phyloP scores from a whole-genome alignment of 1,284 basidiomycete genomes.

The Ceraceosorus guamensis region DNA sequence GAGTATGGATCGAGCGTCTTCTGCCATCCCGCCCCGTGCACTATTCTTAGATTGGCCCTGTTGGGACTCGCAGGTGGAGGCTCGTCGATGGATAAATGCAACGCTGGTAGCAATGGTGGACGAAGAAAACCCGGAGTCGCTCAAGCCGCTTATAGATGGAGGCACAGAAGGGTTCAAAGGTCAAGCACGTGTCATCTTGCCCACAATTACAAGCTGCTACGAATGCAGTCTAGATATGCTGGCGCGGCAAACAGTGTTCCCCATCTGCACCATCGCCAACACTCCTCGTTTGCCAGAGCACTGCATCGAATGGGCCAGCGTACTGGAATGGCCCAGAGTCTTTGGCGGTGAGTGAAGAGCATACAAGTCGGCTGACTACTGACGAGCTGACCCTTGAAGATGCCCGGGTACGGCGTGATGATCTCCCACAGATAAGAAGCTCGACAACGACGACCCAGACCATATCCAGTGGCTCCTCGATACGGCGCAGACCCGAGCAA shows the following conservation, averaged over 20 bases:
- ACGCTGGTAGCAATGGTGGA: constrained; percentile 87
- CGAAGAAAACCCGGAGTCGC: constrained; percentile 71
- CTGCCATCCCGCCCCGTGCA: too few relatives aligned
- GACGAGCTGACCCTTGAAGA: neutral
- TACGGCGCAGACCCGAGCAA: constrained; percentile 64
- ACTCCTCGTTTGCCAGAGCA: constrained; percentile 96
- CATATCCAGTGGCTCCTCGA: constrained; percentile 91
- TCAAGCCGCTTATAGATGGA: constrained; percentile 98
- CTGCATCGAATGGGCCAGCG: constrained; percentile 98
- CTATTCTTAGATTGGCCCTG: neutral
- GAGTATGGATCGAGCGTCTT: neutral
- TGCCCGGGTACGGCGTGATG: neutral
- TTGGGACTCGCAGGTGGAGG: constrained; percentile 48
- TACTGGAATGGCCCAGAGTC: constrained; percentile 94
- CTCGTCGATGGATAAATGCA: constrained; percentile 96
- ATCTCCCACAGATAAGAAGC: constrained; percentile 26
- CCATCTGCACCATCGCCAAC: constrained; percentile 98
- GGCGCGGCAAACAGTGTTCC: constrained; percentile 91
- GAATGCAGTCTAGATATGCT: constrained; percentile 98
- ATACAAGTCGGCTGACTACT: neutral
- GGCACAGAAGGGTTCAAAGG: constrained; percentile 99
- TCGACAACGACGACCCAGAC: constrained; percentile 72
- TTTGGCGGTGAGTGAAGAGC: constrained; percentile 61
- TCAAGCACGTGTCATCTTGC: constrained; percentile 92
- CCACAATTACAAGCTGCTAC: constrained; percentile 91